Conservation (phyloP, 768 basidiomycete species). For the Hygrophorus pudorinus region DNA sequence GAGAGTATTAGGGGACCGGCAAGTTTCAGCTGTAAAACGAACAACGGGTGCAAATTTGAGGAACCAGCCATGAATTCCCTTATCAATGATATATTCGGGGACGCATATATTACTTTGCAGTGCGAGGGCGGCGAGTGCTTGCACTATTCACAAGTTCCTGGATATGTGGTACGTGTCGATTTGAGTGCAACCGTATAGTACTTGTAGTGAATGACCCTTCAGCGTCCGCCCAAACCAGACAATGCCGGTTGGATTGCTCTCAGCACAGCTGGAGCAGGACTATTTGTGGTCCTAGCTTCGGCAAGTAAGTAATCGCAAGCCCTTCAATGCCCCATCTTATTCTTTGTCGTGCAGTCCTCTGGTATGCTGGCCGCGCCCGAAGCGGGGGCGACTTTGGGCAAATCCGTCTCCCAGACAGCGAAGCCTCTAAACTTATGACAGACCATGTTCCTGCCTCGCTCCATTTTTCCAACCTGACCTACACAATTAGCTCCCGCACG, state of each 20-base stretch:
- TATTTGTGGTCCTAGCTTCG: conserved; percentile 62
- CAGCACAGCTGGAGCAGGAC: conserved; percentile 69
- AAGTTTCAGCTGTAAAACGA: conserved; percentile 65
- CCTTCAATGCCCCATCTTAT: background rate
- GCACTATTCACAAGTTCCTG: conserved; percentile 89
- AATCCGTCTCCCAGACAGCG: conserved; percentile 73
- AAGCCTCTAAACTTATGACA: conserved; percentile 77
- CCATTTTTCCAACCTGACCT: conserved; percentile 82
- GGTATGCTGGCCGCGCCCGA: conserved; percentile 80
- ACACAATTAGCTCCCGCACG: conserved; percentile 53
- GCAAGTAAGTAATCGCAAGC: conserved; percentile 31
- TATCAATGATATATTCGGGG: conserved; percentile 90
- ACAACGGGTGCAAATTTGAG: conserved; percentile 77
- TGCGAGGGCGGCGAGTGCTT: conserved; percentile 92
- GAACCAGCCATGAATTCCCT: conserved; percentile 96
- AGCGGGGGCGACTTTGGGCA: conserved; percentile 56
- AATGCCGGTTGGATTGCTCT: conserved; percentile 76
- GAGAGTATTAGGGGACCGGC: conserved; percentile 91
- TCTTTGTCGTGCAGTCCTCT: conserved; percentile 41
- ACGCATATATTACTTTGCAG: conserved; percentile 75
- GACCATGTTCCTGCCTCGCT: conserved; percentile 92
- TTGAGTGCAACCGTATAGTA: background rate
- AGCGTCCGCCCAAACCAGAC: conserved; percentile 77
- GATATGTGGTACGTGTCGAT: conserved; percentile 56
- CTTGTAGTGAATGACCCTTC: background rate